Conservation (phyloP, 106 monocot genomes). For the Platanthera guangdongensis region DNA sequence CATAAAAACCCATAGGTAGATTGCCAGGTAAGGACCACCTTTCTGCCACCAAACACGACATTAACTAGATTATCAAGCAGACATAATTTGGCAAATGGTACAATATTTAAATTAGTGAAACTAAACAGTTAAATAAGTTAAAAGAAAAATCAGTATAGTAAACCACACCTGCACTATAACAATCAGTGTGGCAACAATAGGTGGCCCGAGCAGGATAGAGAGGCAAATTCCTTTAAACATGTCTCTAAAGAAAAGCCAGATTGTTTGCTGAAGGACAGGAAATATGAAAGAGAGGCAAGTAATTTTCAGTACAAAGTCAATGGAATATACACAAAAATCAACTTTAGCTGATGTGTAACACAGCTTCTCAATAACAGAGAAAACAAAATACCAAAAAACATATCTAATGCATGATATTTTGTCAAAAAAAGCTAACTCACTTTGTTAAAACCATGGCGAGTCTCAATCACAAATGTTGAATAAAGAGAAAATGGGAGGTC, state of each 20-base stretch:
- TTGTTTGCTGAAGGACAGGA: conserved; percentile 60
- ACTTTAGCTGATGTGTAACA: neutral
- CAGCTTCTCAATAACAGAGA: neutral
- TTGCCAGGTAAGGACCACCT: conserved; percentile 95
- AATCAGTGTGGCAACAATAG: conserved; percentile 87
- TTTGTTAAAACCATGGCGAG: conserved; percentile 97
- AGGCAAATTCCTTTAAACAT: conserved; percentile 71
- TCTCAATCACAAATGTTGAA: conserved; percentile 93
- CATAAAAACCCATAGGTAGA: conserved; percentile 98
- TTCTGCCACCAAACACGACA: conserved; percentile 35
- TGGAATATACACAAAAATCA: neutral
- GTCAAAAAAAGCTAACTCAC: conserved; percentile 26
- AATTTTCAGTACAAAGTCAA: neutral
- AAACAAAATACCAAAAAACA: neutral
- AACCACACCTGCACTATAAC: conserved; percentile 66
- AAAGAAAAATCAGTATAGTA: neutral
- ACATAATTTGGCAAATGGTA: neutral
- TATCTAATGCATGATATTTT: neutral
- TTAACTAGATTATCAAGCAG: neutral
- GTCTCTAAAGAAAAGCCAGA: conserved; percentile 85
- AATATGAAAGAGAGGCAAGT: neutral
- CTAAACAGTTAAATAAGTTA: neutral
- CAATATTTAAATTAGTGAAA: neutral
- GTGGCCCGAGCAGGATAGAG: conserved; percentile 74
- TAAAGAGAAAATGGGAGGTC: conserved; percentile 97